Base-by-base conservation (phyloP, 306 rosid genomes). In the Trifolium pratense region DNA sequence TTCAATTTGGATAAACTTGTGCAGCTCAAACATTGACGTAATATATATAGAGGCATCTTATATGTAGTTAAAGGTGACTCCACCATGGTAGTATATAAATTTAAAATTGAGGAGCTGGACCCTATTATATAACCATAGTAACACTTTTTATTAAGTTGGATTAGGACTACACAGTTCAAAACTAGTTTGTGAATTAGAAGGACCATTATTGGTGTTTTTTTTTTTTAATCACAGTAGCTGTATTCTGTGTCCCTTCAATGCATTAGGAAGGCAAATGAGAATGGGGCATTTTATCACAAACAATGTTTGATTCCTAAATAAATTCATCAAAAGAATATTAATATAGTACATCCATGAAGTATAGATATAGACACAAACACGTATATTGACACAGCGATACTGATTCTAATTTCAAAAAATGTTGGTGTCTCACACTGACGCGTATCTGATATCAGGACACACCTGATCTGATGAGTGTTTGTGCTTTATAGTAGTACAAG, bases 1-100 rank as follows among this genome's bases (percentile, higher is more conserved):
- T 43, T 43, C 48, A 9, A 49, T 49, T 52, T 52, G 12, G 62
- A 56, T 56, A 56, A 52, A 52, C 58, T 52, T 52, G 58, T 51
- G 25, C 25, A 17, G 11, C 23, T 17, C 25, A 52, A 18, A 52
- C 14, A 17, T 16, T 49, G 21, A 49, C 56, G 56, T 49, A 49
- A 49, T n/a, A 16, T 48, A n/a, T 7, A 49, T 1, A 17, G 11
- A 18, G 2, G 23, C 14, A 52, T 17, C 13, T 52, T 18, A 52
- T 56, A 56, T 56, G n/a, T 56, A 2, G 34, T 56, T 23, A 56
- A 56, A 56, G 34, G 62, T 56, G 34, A 56, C n/a, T 56, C 62
- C 32, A 56, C 62, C 62, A 56, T 56, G 15, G 14, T 55, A 7
- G 18, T n/a, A 2, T 49, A 42, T 7, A 6, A 49, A 16, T 49